Evolutionary conservation across 202 grass and related monocot genomes (phyloP).

Genomic region (Musa balbisiana): DNA sequence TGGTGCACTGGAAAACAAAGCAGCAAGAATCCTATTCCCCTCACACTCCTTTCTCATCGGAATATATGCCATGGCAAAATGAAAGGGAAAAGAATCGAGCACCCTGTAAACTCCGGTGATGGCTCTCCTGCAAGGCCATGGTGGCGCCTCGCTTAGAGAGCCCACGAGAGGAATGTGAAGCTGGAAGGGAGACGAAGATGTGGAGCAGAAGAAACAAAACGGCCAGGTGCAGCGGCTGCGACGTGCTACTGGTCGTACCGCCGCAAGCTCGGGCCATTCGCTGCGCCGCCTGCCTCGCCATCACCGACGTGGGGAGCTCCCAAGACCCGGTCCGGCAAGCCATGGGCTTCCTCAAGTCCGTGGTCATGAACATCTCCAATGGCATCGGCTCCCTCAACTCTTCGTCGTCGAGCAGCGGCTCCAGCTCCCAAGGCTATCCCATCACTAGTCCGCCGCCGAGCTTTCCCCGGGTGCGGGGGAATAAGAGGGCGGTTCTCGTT

Average conservation of each 20-base stretch:
- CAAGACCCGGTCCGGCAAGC: conserved; percentile 24
- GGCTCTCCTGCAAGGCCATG: no score
- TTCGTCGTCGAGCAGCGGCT: neutral
- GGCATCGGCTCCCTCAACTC: conserved; percentile 14
- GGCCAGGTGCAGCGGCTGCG: conserved; percentile 32
- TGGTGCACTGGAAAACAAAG: neutral
- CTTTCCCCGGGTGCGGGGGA: conserved; percentile 41
- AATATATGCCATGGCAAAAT: neutral
- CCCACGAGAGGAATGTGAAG: no score
- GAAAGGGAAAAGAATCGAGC: neutral
- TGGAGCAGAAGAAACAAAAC: conserved; percentile 23
- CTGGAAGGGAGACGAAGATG: conserved; percentile 15
- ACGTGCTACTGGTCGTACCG: conserved; percentile 26
- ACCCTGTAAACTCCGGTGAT: neutral
- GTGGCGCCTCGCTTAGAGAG: no score
- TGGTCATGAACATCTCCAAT: conserved; percentile 19
- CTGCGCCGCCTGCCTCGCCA: conserved; percentile 37
- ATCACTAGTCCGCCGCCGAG: conserved; percentile 15
- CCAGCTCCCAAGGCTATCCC: neutral
- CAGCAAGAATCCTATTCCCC: conserved; percentile 8
- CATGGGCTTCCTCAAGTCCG: conserved; percentile 41
- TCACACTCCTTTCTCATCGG: neutral
- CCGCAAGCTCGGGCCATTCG: conserved; percentile 26
- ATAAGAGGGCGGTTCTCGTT: conserved; percentile 69
- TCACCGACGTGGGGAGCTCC: conserved; percentile 28